Percentiles rank a stretch among this genome's conserved stretches.
Conservation (phyloP, 192 early-diverging fungal genomes). For the Backusella westeae region DNA sequence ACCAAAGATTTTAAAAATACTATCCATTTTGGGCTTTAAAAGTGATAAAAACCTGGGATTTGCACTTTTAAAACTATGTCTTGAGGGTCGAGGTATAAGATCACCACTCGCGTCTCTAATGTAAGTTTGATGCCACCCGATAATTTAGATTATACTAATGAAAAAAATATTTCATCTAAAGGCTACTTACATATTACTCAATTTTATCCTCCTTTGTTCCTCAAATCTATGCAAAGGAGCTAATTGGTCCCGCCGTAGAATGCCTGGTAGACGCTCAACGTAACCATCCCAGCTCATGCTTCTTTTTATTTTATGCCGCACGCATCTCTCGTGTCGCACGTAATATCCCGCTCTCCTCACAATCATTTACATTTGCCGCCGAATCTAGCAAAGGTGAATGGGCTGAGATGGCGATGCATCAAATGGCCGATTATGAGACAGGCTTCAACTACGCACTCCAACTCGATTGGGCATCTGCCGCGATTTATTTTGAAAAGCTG, state of each 20-base stretch:
- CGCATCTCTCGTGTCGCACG: slow-evolving; percentile 40
- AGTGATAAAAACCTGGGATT: slow-evolving; percentile 47
- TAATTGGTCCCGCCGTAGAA: slow-evolving; percentile 21
- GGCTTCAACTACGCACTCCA: slow-evolving; percentile 45
- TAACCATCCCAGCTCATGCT: slow-evolving; percentile 42
- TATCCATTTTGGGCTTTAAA: slow-evolving; percentile 44
- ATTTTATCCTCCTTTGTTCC: slow-evolving; percentile 49
- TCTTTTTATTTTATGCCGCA: slow-evolving; percentile 48
- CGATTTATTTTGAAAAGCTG: slow-evolving; percentile 37
- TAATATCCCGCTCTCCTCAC: slow-evolving; percentile 23
- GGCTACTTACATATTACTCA: slow-evolving; percentile 40
- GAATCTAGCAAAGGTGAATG: slow-evolving; percentile 24
- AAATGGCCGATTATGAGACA: slow-evolving; percentile 44
- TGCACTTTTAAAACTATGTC: slow-evolving; percentile 38
- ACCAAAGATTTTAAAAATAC: slow-evolving; percentile 41
- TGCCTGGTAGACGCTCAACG: slow-evolving; percentile 41
- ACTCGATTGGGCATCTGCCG: slow-evolving; percentile 42
- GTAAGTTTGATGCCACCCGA: slow-evolving; percentile 18
- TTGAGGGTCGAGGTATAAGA: slow-evolving; percentile 42
- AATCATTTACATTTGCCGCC: slow-evolving; percentile 21
- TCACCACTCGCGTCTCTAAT: slow-evolving; percentile 47
- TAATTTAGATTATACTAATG: too few species aligned
- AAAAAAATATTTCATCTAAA: not conserved
- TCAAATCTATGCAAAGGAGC: slow-evolving; percentile 35
- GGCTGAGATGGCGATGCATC: slow-evolving; percentile 36